Evolutionary conservation across 352 stramenopile species (phyloP).

Genomic region (Phytophthora syringae): DNA sequence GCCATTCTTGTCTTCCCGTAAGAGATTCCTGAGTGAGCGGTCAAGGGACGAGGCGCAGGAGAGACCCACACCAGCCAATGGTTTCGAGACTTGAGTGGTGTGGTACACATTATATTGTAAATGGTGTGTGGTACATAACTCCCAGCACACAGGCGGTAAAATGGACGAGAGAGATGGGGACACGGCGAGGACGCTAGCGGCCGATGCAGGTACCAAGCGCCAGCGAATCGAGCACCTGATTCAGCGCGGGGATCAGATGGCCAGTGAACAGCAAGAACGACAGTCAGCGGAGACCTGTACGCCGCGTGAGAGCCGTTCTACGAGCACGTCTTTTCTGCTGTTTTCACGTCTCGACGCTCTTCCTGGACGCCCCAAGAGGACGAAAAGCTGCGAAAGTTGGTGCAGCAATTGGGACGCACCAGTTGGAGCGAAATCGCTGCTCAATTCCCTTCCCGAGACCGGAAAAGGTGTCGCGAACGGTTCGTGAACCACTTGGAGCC

Average conservation of each 20-base stretch:
- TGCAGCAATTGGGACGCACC: slow-evolving; percentile 34
- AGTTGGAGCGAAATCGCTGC: slow-evolving; percentile 52
- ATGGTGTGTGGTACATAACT: too few relatives aligned
- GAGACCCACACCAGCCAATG: slow-evolving; percentile 21
- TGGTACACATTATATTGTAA: not conserved
- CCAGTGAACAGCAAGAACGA: slow-evolving; percentile 26
- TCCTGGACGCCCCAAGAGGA: slow-evolving; percentile 65
- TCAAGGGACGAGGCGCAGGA: not conserved
- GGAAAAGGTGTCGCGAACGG: slow-evolving; percentile 78
- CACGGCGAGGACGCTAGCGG: not conserved
- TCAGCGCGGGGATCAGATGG: slow-evolving; percentile 49
- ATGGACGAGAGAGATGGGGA: not conserved
- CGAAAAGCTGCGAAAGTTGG: slow-evolving; percentile 43
- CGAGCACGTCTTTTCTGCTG: not conserved
- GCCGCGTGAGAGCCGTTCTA: not conserved
- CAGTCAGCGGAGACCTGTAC: not conserved
- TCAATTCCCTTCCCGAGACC: slow-evolving; percentile 51
- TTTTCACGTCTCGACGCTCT: slow-evolving; percentile 19
- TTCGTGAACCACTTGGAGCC: slow-evolving; percentile 75
- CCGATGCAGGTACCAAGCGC: slow-evolving; percentile 42
- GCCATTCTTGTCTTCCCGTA: slow-evolving; percentile 65
- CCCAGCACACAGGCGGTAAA: not conserved
- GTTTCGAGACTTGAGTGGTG: not conserved
- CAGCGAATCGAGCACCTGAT: slow-evolving; percentile 68
- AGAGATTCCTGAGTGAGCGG: slow-evolving; percentile 38